A percentile compares a stretch with the other conserved stretches of the same genome.
Evolutionary conservation across 2,329 filamentous ascomycete genomes (phyloP).

Genomic region (Pseudogymnoascus sp.): DNA sequence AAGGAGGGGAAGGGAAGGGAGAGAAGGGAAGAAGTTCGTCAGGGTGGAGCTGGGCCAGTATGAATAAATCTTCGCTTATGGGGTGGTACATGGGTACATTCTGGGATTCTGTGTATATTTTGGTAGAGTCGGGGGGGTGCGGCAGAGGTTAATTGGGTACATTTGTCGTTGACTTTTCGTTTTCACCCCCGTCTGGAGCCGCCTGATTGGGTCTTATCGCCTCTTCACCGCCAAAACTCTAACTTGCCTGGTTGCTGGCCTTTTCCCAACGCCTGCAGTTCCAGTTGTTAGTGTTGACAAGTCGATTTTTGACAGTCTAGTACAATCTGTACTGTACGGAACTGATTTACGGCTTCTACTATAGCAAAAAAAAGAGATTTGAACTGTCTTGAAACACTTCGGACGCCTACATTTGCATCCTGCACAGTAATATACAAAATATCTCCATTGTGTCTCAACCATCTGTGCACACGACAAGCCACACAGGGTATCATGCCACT

Average conservation of each 20-base stretch:
- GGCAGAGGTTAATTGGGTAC: constrained; percentile 3
- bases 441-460: neutral
- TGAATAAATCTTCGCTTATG: constrained; percentile 1
- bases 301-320: neutral
- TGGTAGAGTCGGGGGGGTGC: neutral
- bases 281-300: too few species aligned
- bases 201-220: constrained; percentile 6
- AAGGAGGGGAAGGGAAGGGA: constrained; percentile 18
- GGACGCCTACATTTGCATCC: neutral
- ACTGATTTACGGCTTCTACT: neutral
- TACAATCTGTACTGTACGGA: neutral
- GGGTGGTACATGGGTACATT: neutral
- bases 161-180: constrained; percentile 2
- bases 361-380: neutral
- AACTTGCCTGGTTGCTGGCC: neutral
- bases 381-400: neutral
- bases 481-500: constrained; percentile 3
- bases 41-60: constrained; percentile 12
- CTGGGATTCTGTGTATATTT: neutral
- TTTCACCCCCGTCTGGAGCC: neutral
- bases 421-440: neutral
- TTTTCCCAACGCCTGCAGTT: neutral
- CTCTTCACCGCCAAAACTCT: constrained; percentile 8
- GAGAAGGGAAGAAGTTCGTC: constrained; percentile 21
- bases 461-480: constrained; percentile 1